Evolutionary conservation across 257 asterid species (phyloP).

Genomic region (Scutellaria minor): DNA sequence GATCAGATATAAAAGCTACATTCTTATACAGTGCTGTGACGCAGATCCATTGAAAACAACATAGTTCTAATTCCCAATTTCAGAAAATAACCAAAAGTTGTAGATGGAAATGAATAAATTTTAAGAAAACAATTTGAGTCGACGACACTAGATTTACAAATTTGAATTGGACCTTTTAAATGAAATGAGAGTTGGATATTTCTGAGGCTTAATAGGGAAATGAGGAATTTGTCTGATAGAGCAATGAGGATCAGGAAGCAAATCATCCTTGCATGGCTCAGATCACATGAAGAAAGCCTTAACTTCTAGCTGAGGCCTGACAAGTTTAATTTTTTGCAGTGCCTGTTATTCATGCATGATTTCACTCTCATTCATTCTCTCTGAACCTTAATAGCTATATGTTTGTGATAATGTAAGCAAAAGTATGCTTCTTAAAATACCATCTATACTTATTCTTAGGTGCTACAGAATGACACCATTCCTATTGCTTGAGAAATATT

Average conservation of each 20-base stretch:
- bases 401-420: neutral
- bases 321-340: neutral
- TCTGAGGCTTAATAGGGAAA: neutral
- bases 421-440: neutral
- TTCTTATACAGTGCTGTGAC: too few species aligned
- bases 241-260: neutral
- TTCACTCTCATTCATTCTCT: neutral
- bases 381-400: neutral
- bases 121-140: too few species aligned
- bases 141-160: too few species aligned
- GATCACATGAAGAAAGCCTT: neutral
- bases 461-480: slow-evolving; percentile 1
- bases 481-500: neutral
- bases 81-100: too few species aligned
- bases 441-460: neutral
- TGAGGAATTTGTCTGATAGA: too few species aligned
- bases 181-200: too few species aligned
- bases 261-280: neutral
- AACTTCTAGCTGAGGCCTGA: neutral
- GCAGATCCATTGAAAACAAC: too few species aligned
- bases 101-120: too few species aligned
- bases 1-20: too few species aligned
- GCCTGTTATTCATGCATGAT: neutral
- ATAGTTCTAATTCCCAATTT: too few species aligned
- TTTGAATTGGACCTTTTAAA: neutral